These are phyloP conservation scores for Tricholoma sp. DNA, from an alignment of 768 basidiomycete genomes.

Conservation along the genomic window DNA sequence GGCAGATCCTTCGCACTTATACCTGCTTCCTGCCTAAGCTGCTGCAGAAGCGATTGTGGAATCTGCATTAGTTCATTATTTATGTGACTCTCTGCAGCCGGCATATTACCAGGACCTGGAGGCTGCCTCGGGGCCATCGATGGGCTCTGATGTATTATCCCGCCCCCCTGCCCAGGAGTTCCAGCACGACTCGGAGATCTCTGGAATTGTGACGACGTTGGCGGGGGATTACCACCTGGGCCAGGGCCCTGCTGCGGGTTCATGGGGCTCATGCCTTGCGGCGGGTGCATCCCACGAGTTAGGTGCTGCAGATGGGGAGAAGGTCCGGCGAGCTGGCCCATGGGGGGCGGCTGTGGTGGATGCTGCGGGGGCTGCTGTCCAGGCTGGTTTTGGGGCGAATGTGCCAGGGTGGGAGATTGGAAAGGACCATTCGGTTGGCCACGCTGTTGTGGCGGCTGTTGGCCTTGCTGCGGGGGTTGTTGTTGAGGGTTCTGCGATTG, in stretches of 20 bases:
- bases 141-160: slow-evolving; percentile 53
- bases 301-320: slow-evolving; percentile 48
- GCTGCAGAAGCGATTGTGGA: slow-evolving; percentile 25
- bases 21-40: slow-evolving; percentile 11
- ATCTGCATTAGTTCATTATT: slow-evolving; percentile 40
- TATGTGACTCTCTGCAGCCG: slow-evolving; percentile 17
- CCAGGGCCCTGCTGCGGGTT: slow-evolving; percentile 25
- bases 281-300: slow-evolving; percentile 43
- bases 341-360: slow-evolving; percentile 29
- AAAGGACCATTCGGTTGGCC: slow-evolving; percentile 46
- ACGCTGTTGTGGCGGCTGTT: slow-evolving; percentile 31
- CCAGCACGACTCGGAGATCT: slow-evolving; percentile 59
- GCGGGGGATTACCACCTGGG: slow-evolving; percentile 27
- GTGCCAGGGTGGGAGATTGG: slow-evolving; percentile 61
- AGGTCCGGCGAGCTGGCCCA: slow-evolving; percentile 46
- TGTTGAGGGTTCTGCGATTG: slow-evolving; percentile 16
- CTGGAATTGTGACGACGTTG: slow-evolving; percentile 34
- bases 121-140: slow-evolving; percentile 46
- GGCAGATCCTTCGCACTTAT: slow-evolving; percentile 10
- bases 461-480: slow-evolving; percentile 12
- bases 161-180: slow-evolving; percentile 21
- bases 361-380: slow-evolving; percentile 17
- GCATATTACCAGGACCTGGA: slow-evolving; percentile 21
- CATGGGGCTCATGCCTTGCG: slow-evolving; percentile 35
- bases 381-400: slow-evolving; percentile 47